Base-by-base conservation (phyloP, 208 protist species). In the Balamuthia mandrillaris region DNA sequence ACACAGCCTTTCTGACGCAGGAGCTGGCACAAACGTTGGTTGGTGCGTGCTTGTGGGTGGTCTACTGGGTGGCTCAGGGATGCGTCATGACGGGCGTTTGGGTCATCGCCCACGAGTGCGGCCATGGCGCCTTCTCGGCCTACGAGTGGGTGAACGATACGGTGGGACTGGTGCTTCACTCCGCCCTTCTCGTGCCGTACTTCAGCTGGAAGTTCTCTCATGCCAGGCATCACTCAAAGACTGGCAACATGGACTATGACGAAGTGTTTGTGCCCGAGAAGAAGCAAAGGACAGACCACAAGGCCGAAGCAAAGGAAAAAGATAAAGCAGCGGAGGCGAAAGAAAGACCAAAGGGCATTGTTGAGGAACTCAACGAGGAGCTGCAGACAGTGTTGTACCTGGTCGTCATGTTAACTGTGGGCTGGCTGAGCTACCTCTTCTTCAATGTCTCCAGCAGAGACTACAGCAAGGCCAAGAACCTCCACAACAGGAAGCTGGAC, bases 61-160 rank as follows among this genome's bases (percentile, higher is more conserved):
- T 12, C 56, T 77, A 78, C 42, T 87, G 84, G 84, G 41, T 14
- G 21, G 12, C 37, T 10, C 0, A 70, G 31, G 78, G 96, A 47
- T 82, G 95, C 29, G 95, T 92, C 85, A 85, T 87, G 61, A 97
- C 95, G 1, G 95, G 93, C 10, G 42, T 97, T 1, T 98, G 96
- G 96, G 95, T 98, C 7, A 45, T 98, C 6, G 96, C 94, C 5
- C 96, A 98, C 81, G 96, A 98, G 88, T 98, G 96, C 86, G 96
- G 96, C 33, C 96, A 98, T 86, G 91, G 95, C 51, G 95, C 91
- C 70, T 97, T 97, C 91, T 93, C 90, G 44, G 87, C 42, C 24
- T 83, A 60, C 16, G 27, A 89, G 49, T 35, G 47, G 0, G 10
- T 97, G 18, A 96, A 97, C 90, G 95, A 97, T 89, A 47, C 88